phyloP scores from a whole-genome alignment of 139 green algal species.

The Micractinium conductrix region DNA sequence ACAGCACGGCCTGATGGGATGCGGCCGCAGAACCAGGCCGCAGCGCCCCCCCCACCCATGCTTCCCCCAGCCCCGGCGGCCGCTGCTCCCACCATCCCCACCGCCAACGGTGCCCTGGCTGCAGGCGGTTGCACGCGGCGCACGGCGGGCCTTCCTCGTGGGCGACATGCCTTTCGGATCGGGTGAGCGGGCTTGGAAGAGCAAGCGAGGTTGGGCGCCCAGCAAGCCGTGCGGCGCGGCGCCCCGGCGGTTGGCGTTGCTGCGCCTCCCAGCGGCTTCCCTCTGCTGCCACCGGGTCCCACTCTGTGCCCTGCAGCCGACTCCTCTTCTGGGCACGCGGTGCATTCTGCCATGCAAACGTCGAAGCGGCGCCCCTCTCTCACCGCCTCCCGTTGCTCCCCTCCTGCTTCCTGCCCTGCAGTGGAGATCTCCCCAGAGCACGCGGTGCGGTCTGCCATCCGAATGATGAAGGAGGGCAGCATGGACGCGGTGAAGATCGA shows the following conservation, averaged over 20 bases:
- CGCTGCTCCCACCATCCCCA: too few relatives aligned
- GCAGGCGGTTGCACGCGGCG: slow-evolving; percentile 87
- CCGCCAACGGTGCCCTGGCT: too few relatives aligned
- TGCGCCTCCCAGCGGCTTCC: not conserved
- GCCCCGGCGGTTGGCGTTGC: not conserved
- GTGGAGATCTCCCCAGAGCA: slow-evolving; percentile 23
- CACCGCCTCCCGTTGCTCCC: not conserved
- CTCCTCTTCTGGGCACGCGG: not conserved
- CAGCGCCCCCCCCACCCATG: too few relatives aligned
- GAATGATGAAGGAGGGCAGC: slow-evolving; percentile 95
- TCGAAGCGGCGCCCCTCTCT: slow-evolving; percentile 78
- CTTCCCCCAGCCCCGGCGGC: too few relatives aligned
- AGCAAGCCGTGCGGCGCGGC: slow-evolving; percentile 52
- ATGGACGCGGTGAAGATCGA: slow-evolving; percentile 99
- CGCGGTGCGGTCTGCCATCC: slow-evolving; percentile 72
- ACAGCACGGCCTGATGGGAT: too few relatives aligned
- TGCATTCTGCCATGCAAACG: slow-evolving; percentile 78
- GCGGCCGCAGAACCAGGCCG: too few relatives aligned
- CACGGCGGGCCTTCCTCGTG: slow-evolving; percentile 63
- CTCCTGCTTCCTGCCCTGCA: not conserved
- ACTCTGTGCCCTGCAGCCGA: not conserved
- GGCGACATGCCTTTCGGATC: slow-evolving; percentile 93
- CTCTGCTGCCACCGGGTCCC: not conserved
- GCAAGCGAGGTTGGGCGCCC: not conserved
- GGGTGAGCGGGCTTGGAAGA: slow-evolving; percentile 63